These are phyloP conservation scores for Groenewaldozyma tartarivorans DNA, from an alignment of 805 yeast species.

Conservation along the genomic window DNA sequence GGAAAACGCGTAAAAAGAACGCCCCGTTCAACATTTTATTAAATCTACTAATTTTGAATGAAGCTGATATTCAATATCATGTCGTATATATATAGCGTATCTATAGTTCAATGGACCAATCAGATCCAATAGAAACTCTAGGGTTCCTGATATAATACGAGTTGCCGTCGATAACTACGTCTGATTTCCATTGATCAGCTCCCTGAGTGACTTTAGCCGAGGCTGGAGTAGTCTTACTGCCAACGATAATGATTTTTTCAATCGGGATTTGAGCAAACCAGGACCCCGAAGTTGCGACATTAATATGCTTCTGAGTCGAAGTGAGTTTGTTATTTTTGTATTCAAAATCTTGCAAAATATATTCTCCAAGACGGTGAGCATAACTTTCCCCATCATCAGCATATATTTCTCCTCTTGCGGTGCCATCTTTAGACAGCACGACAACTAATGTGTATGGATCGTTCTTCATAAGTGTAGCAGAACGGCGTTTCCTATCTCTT, in stretches of 20 bases:
- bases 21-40: too few relatives aligned
- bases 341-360: constrained; percentile 8
- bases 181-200: constrained; percentile 8
- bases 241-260: constrained; percentile 13
- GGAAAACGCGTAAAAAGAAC: too few relatives aligned
- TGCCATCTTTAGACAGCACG: constrained; percentile 38
- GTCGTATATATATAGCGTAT: too few relatives aligned
- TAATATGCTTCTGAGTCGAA: constrained; percentile 3
- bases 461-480: constrained; percentile 58
- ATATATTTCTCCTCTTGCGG: constrained; percentile 52
- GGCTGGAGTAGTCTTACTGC: not conserved
- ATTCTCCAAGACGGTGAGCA: constrained; percentile 43
- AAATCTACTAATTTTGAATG: too few relatives aligned
- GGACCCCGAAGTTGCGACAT: not conserved
- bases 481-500: constrained; percentile 70
- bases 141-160: constrained; percentile 8
- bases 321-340: constrained; percentile 2
- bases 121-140: constrained; percentile 8
- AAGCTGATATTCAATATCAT: too few relatives aligned
- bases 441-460: constrained; percentile 75
- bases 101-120: too few relatives aligned
- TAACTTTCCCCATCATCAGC: constrained; percentile 80
- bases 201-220: constrained; percentile 5
- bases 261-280: constrained; percentile 9
- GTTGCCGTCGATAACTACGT: constrained; percentile 1